phyloP scores from a whole-genome alignment of 2,329 filamentous ascomycete genomes.

The Venturiaceae sp. region DNA sequence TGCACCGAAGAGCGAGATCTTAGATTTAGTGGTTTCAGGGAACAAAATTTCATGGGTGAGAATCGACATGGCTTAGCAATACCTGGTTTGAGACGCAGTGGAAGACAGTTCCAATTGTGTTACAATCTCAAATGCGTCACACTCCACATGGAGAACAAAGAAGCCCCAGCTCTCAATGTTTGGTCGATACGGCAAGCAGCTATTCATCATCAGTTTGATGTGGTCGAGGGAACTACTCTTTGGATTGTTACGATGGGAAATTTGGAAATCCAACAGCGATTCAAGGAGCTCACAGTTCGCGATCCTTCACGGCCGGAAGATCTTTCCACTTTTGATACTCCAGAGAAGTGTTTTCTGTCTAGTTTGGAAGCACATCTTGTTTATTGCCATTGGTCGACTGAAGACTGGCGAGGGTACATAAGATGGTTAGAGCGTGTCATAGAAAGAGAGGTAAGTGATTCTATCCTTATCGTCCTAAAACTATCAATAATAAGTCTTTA shows the following conservation, averaged over 20 bases:
- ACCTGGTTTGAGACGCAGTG: conserved; percentile 21
- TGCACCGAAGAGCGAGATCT: conserved; percentile 20
- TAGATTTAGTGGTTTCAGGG: conserved; percentile 27
- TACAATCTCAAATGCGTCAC: conserved; percentile 23
- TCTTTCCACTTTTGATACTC: conserved; percentile 17
- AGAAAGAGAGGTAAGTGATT: conserved; percentile 18
- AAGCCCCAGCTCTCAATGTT: conserved; percentile 10
- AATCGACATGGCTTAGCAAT: conserved; percentile 11
- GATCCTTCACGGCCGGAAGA: conserved; percentile 22
- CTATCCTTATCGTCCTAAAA: background rate
- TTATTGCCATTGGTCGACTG: conserved; percentile 29
- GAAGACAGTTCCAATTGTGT: conserved; percentile 25
- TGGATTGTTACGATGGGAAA: conserved; percentile 33
- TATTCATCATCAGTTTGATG: conserved; percentile 31
- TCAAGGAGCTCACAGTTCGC: conserved; percentile 21
- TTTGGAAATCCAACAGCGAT: conserved; percentile 14
- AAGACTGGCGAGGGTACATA: conserved; percentile 34
- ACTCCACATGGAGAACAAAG: conserved; percentile 11
- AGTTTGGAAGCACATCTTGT: conserved; percentile 28
- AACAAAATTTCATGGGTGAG: conserved; percentile 18
- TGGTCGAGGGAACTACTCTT: conserved; percentile 22
- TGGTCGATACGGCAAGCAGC: conserved; percentile 30
- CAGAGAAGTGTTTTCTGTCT: conserved; percentile 24
- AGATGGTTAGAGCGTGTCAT: conserved; percentile 26
- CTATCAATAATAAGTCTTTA: background rate